Base-by-base conservation (phyloP, 768 basidiomycete species). In the Tubosaeta brunneosetosa region DNA sequence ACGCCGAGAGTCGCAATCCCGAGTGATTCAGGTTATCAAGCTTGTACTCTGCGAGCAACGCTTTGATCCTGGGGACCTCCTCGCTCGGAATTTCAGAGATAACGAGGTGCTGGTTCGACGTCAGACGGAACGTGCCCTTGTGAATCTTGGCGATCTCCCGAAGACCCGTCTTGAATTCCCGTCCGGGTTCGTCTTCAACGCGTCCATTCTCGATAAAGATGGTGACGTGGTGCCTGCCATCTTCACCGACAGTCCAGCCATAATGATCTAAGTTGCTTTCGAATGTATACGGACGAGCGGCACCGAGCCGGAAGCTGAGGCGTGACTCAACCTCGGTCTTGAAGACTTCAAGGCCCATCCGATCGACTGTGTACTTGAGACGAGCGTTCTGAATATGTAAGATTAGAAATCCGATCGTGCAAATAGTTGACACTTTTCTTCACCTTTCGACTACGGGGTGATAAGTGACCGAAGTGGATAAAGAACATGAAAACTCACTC, bases 141-240 rank as follows among this genome's bases (percentile, higher is more conserved):
- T 95, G 94, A 6, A 93, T 73, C 72, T 88, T 86, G 43, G 97
- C 97, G 55, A 99, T 92, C 72, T 95, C 94, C 44, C 84, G 79
- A 50, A 99, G 73, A 32, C 90, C 94, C 6, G 88, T 84, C 79
- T 98, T 97, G 84, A 91, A 97, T 57, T 91, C 84, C 49, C 82
- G 81, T 19, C 81, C 89, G 12, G 92, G 86, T 68, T 94, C 92
- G 69, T 98, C 94, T 69, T 93, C 86, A n/a, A 99, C 81, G 19
- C 95, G 90, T 17, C 97, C 95, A 63, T 99, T 99, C 75, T 99
- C 97, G 68, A 99, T 88, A 71, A 94, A 98, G 69, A 88, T 76
- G 47, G 87, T 92, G 71, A 93, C 94, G 69, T 98, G 93, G 64
- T 93, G 87, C 58, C 78, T 83, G 55, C 93, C 94, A 61, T 97